Percentiles rank a stretch among this genome's conserved stretches.
Evolutionary conservation across 805 yeast species (phyloP).

Genomic region (Candida incommunis): DNA sequence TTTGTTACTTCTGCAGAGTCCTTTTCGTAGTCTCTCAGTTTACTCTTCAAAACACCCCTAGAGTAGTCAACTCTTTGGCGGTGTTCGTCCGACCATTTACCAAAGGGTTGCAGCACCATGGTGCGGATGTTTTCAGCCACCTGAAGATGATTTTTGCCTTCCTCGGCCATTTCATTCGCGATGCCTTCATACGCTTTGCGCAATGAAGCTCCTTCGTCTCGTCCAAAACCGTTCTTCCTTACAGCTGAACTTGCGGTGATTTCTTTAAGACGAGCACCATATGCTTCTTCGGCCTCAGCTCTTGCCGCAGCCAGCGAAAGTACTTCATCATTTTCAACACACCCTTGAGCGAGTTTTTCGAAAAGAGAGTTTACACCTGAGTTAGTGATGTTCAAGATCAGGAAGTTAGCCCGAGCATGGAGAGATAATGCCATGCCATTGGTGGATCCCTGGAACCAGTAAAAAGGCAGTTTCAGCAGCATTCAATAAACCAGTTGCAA

Average conservation of each 20-base stretch:
- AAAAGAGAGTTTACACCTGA: slow-evolving; percentile 23
- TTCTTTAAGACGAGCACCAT: slow-evolving; percentile 41
- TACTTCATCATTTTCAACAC: slow-evolving; percentile 57
- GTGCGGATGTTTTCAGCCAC: slow-evolving; percentile 48
- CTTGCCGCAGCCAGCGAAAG: slow-evolving; percentile 49
- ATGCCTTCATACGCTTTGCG: slow-evolving; percentile 48
- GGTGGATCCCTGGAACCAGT: too few relatives aligned
- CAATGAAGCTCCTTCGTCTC: slow-evolving; percentile 53
- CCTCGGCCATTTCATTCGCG: slow-evolving; percentile 36
- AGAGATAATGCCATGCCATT: background rate
- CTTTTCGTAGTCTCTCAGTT: slow-evolving; percentile 37
- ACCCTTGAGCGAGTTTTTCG: slow-evolving; percentile 33
- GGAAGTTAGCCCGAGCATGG: background rate
- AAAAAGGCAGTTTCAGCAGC: background rate
- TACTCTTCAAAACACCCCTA: slow-evolving; percentile 36
- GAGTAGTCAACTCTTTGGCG: slow-evolving; percentile 49
- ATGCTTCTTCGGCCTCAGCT: slow-evolving; percentile 56
- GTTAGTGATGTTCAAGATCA: background rate
- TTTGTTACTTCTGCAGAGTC: slow-evolving; percentile 36
- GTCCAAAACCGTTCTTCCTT: slow-evolving; percentile 28
- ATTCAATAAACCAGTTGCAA: background rate
- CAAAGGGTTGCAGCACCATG: slow-evolving; percentile 55
- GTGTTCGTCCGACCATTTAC: slow-evolving; percentile 65
- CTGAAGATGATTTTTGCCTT: slow-evolving; percentile 44
- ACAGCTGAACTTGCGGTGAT: slow-evolving; percentile 26